A percentile compares a stretch with the other conserved stretches of the same genome.
phyloP scores from a whole-genome alignment of 2,329 filamentous ascomycete genomes.

The Aspergillus tubingensis region DNA sequence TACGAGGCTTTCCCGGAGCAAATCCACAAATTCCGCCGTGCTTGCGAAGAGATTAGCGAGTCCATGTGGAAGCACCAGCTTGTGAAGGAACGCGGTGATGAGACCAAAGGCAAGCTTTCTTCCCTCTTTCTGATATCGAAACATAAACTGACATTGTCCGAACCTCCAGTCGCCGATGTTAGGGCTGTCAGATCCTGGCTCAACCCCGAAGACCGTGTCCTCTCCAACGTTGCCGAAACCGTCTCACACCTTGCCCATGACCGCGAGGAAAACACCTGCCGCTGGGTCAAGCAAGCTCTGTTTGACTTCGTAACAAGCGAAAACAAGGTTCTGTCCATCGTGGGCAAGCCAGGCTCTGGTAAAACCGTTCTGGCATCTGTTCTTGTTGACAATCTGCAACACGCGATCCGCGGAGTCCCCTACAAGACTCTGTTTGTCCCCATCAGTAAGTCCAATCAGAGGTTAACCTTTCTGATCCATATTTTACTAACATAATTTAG shows the following conservation, averaged over 20 bases:
- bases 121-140: background rate
- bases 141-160: background rate
- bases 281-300: constrained; percentile 55
- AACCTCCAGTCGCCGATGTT: constrained; percentile 30
- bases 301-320: constrained; percentile 52
- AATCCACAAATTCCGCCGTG: constrained; percentile 39
- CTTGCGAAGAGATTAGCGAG: constrained; percentile 39
- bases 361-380: constrained; percentile 44
- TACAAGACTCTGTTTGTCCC: constrained; percentile 41
- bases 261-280: constrained; percentile 55
- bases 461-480: background rate
- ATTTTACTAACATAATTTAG: constrained; percentile 16
- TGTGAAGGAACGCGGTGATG: constrained; percentile 32
- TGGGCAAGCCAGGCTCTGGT: constrained; percentile 42
- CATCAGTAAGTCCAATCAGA: constrained; percentile 30
- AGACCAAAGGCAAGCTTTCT: constrained; percentile 28
- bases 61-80: constrained; percentile 46
- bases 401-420: constrained; percentile 37
- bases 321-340: constrained; percentile 49
- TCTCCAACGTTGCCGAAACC: constrained; percentile 48
- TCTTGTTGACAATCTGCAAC: constrained; percentile 43
- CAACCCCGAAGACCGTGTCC: constrained; percentile 49
- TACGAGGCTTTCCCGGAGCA: constrained; percentile 39
- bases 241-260: constrained; percentile 44
- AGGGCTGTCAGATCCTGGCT: constrained; percentile 43